Evolutionary conservation across 495 filamentous ascomycete genomes (phyloP), one percentile per base, ranked within the genome.

Genomic region (Rostrohypoxylon terebratum): DNA sequence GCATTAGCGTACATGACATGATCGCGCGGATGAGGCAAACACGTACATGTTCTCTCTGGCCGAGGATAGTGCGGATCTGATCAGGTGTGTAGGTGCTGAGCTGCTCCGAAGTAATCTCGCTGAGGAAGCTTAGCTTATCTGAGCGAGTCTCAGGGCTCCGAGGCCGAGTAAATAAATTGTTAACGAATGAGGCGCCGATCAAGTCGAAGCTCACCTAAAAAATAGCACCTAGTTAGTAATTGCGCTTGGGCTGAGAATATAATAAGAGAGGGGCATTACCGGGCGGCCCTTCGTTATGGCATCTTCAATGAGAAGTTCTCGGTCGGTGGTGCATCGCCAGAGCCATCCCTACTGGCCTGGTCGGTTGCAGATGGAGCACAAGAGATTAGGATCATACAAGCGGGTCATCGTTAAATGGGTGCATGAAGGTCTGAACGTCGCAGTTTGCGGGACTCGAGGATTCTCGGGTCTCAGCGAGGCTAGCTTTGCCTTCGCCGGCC

Each of bases 291-390:
- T 63, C 8, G 69, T 61, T 10, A 79, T 65, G 50, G 78, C 81
- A 16, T 83, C 77, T 42, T 81, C 68, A 18, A 85, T 76, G 6
- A 84, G 36, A n/a, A 80, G 50, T 21, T 87, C 83, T 18, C 80
- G 78, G 73, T 93, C 91, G 70, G 88, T 83, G 4, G 81, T 85
- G 75, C 92, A 94, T 47, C 81, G 75, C 68, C 91, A 94, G 20
- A 94, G 79, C 87, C 88, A 93, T 28, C 90, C 88, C 48, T 87
- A 82, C 13, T 79, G 71, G 4, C 87, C 83, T 1, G 66, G 65
- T 54, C 75, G 75, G 13, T 77, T 72, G 68, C 91, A 93, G 3
- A 81, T 45, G 3, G 81, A 62, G 78, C 92, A 94, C 13, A 54
- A 62, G 42, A 81, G 73, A 0, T 72, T 33, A 18, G 76, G 72